Base-by-base conservation (phyloP, 2,329 filamentous ascomycete species). In the Apiospora koreana region DNA sequence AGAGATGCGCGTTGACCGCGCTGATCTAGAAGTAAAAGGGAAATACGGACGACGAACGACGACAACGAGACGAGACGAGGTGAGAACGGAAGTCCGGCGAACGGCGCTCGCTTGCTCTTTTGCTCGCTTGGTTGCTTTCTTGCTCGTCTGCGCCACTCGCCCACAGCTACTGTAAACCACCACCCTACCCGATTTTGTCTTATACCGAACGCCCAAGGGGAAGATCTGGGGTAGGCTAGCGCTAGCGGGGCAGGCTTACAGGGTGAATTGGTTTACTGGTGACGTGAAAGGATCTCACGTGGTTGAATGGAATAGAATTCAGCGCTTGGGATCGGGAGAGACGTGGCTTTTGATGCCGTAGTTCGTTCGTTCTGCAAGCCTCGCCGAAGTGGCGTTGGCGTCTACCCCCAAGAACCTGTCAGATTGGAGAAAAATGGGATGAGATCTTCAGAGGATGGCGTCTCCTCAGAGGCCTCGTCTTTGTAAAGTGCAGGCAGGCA, bases 221-320 rank as follows among this genome's bases (percentile, higher is more conserved):
- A 8, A 35, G 50, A 58, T 14, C 25, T 54, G 48, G 48, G 50
- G 28, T 35, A 35, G 25, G 25, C 28, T 58, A 58, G 25, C 25
- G 25, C 50, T 35, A 18, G 50, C 28, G 28, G 50, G 46, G 46
- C 25, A 48, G 46, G 46, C 46, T 35, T 21, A 10, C 50, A 35
- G 50, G 50, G 8, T 4, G 28, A 58, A 58, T 58, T 58, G 35
- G 28, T 58, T 35, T 43, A 18, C 41, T 43, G 18, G 28, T 58
- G 50, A 58, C 50, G 50, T 58, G 50, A 58, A 21, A 54, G 25
- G 50, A 58, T 58, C 50, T 58, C 50, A 58, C 50, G 50, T 58
- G 50, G 18, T 12, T 28, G 48, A 31, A 54, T 28, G 23, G 35
- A 38, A 42, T 12, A 14, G 41, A 42, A 21, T 54, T 31, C 25